Base-by-base conservation (phyloP, 208 protist species). In the Angomonas ambiguus region DNA sequence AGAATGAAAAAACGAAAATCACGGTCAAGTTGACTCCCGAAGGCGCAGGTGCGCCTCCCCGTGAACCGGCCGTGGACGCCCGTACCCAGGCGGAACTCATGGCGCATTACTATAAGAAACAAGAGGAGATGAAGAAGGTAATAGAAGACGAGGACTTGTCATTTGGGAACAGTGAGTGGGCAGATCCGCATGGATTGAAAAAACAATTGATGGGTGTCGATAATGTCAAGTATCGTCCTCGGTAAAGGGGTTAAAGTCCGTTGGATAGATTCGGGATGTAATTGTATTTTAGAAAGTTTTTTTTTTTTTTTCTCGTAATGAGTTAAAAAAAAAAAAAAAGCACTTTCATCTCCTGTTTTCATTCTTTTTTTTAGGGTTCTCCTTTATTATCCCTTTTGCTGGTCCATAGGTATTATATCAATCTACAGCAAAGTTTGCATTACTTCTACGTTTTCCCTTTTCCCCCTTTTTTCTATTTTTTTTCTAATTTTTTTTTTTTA, bases 1-100 rank as follows among this genome's bases (percentile, higher is more conserved):
- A 90, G 64, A 97, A 97, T 69, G 93, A 97, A 24, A 96, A 97
- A 74, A 97, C 91, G 20, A 96, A 94, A 69, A 86, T 97, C 51
- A 93, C 91, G 42, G 89, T 95, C 65, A 97, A 97, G 76, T 67
- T 97, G 31, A 76, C 78, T 16, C 55, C 78, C 2, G 79, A 92
- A 25, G 90, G 89, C 31, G 74, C 71, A 2, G 67, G 71, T 38
- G 74, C 93, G 8, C 94, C 94, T 18, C 81, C 91, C 8, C 77
- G 92, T 0, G 94, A 98, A 65, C 83, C 93, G 8, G 83, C 62
- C 8, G 67, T 97, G 2, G 87, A 95, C 63, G 72, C 76, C 25
- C 77, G 88, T 41, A 76, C 87, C 24, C 92, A 98, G 78, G 74
- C 85, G 11, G 88, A 96, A 70, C 79, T 98, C 6, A 96, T 98